Evolutionary conservation across 192 early-diverging fungal genomes (phyloP), one percentile per base, ranked within the genome.

Genomic region (Backusella psychrophila): DNA sequence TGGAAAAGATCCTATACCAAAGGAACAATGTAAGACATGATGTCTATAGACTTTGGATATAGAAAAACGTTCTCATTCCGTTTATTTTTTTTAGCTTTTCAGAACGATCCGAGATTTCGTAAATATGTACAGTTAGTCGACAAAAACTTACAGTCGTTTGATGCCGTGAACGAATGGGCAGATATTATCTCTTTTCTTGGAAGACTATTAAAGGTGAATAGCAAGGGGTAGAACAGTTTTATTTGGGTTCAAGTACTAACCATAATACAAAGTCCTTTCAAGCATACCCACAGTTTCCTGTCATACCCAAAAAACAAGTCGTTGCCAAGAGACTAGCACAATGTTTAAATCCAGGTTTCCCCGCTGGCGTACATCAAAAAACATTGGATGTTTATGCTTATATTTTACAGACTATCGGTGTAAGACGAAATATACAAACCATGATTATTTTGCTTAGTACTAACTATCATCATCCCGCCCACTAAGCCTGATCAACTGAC

Each of bases 351-450:
- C 97, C 96, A 11, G 96, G 94, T 35, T 80, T 98, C 36, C 97
- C 97, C 0, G 91, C 96, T 29, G 97, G 97, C 19, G 96, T 98
- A 15, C 97, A 98, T 80, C 94, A 96, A 83, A 97, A 96, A 81
- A 92, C 96, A 7, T 75, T 98, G 68, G 92, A 95, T 63, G 92
- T 96, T 3, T 98, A 97, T 80, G 85, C 85, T 17, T 89, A 91
- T 56, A 90, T 98, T 44, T 89, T 96, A 71, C 80, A 86, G 17
- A 90, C 86, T 31, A 94, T 90, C 70, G 87, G 88, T 19, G 92
- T 94, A 86, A 77, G 87, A 15, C 12, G 34, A 52, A 29, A 71
- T 66, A 29, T 7, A 49, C 17, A 66, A 4, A 56, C 4, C 14
- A 75, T 34, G 23, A 42, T 11, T 39, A 3, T 36, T 71, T 63